Conservation (phyloP, 2,329 filamentous ascomycete species). For the Bisporella sp. region DNA sequence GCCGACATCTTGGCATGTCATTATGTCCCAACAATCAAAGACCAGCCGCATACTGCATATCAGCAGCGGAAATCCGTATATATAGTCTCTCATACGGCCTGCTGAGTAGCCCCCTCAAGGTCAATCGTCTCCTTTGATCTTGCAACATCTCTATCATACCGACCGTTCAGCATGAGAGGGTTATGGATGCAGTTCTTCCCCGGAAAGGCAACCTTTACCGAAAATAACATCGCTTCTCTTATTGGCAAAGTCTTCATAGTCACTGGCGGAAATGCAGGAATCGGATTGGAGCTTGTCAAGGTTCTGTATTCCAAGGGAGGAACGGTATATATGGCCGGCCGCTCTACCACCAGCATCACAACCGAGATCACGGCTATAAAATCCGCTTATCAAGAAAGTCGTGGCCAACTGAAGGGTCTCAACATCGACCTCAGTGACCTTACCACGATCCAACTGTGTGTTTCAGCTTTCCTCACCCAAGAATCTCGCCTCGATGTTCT, state of each 20-base stretch:
- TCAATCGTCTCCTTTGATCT: too few species aligned
- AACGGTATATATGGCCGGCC: slow-evolving; percentile 40
- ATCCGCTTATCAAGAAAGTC: not conserved
- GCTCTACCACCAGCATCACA: too few species aligned
- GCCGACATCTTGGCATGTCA: not conserved
- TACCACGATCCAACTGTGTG: slow-evolving; percentile 28
- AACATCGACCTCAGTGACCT: slow-evolving; percentile 27
- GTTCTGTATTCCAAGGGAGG: slow-evolving; percentile 43
- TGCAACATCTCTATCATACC: too few species aligned
- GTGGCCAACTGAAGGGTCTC: slow-evolving; percentile 11
- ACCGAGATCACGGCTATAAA: too few species aligned
- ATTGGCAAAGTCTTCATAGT: slow-evolving; percentile 32
- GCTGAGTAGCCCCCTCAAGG: too few species aligned
- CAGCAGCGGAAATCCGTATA: too few species aligned
- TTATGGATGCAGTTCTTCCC: slow-evolving; percentile 1
- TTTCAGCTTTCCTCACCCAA: slow-evolving; percentile 24
- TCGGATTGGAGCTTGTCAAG: slow-evolving; percentile 39
- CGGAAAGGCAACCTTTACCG: slow-evolving; percentile 26
- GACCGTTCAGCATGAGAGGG: not conserved
- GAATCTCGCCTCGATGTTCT: slow-evolving; percentile 32
- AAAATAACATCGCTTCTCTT: slow-evolving; percentile 31
- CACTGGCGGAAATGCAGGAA: slow-evolving; percentile 26
- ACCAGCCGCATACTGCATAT: too few species aligned
- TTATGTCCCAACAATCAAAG: too few species aligned
- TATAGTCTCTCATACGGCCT: too few species aligned